Conservation (phyloP, 441 rosid species). For the Erodium chrysanthum region DNA sequence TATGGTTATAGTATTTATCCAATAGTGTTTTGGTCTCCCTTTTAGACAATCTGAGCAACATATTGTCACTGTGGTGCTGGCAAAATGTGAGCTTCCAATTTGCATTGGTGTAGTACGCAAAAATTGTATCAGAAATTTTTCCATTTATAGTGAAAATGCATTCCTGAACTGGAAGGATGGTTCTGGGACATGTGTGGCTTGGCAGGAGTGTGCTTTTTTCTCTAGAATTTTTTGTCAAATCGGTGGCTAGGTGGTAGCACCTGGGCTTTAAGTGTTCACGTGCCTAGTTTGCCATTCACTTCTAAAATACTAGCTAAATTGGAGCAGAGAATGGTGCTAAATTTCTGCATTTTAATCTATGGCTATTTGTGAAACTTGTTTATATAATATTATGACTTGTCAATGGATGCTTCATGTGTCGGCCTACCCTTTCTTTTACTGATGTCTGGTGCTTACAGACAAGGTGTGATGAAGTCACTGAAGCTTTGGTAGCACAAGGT, state of each 20-base stretch:
- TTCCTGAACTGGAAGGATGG: neutral
- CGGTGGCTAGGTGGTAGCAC: too few relatives aligned
- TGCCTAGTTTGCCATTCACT: neutral
- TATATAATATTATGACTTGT: neutral
- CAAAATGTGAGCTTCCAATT: too few relatives aligned
- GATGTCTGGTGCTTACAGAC: constrained; percentile 19
- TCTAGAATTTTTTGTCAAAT: too few relatives aligned
- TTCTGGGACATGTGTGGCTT: neutral
- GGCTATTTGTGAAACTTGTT: neutral
- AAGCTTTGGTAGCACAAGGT: constrained; percentile 33
- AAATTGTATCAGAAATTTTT: neutral
- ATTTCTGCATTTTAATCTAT: neutral
- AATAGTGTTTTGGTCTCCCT: neutral
- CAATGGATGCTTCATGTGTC: neutral
- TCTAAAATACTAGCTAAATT: neutral
- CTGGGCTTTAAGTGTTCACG: neutral
- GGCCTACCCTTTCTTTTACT: neutral
- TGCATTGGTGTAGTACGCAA: neutral
- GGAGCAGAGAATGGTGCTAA: neutral
- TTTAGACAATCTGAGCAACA: neutral
- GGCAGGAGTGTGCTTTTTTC: too few relatives aligned
- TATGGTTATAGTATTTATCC: neutral
- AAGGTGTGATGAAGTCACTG: constrained; percentile 33
- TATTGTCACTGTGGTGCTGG: neutral
- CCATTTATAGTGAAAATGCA: neutral